Percentiles rank a stretch among this genome's conserved stretches.
phyloP scores from a whole-genome alignment of 177 flowering plant species.

The Telopea speciosissima region DNA sequence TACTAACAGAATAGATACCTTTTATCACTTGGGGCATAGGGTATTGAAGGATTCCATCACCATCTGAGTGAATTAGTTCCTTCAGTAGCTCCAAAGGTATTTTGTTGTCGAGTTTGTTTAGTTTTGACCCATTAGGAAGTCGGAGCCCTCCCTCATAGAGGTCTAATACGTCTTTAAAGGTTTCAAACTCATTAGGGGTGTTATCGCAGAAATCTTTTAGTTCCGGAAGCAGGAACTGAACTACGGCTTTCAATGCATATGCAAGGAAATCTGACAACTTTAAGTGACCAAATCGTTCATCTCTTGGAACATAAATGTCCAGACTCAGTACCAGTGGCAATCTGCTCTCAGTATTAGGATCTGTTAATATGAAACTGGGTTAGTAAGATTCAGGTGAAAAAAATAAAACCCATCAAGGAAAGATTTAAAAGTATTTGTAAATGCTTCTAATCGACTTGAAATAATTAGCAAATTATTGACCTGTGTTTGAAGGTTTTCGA shows the following conservation, averaged over 20 bases:
- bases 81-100: conserved; percentile 69
- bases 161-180: conserved; percentile 53
- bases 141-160: conserved; percentile 64
- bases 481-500: conserved; percentile 54
- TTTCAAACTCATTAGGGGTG: no score
- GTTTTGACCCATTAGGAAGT: conserved; percentile 30
- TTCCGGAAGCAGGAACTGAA: no score
- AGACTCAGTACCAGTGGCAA: no score
- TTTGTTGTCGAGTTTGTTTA: conserved; percentile 27
- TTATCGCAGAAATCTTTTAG: no score
- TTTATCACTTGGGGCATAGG: conserved; percentile 83
- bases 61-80: conserved; percentile 63
- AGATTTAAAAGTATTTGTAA: no score
- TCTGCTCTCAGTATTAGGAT: conserved; percentile 23
- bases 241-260: no score
- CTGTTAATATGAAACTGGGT: conserved; percentile 27
- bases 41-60: conserved; percentile 53
- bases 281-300: no score
- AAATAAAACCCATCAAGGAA: no score
- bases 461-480: conserved; percentile 19
- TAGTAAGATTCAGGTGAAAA: background rate
- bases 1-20: conserved; percentile 35
- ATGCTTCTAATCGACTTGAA: no score
- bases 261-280: no score
- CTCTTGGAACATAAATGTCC: no score